Percentiles rank a stretch among this genome's conserved stretches.
Conservation (phyloP, 1,284 basidiomycete species). For the Tranzscheliella williamsii region DNA sequence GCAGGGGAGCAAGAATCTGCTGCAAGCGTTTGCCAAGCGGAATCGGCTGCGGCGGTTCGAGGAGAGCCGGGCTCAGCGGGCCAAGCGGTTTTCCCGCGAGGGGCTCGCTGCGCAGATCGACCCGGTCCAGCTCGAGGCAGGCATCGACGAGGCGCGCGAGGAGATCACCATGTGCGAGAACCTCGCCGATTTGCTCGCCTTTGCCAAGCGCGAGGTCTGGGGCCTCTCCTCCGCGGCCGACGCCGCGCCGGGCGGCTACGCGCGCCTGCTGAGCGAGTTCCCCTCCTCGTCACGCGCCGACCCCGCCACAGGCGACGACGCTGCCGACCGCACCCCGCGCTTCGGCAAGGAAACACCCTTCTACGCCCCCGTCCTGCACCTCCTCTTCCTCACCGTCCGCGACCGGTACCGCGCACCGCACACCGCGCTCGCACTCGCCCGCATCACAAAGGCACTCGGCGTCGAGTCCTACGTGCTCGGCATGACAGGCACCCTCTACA, state of each 20-base stretch:
- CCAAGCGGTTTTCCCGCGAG: constrained; percentile 16
- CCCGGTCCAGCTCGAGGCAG: constrained; percentile 25
- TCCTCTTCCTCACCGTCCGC: constrained; percentile 46
- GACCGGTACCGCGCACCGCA: constrained; percentile 45
- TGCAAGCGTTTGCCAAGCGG: constrained; percentile 25
- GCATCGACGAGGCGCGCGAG: constrained; percentile 39
- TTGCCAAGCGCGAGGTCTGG: constrained; percentile 36
- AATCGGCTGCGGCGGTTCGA: constrained; percentile 19
- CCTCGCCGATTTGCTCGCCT: constrained; percentile 22
- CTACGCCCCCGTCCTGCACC: constrained; percentile 50
- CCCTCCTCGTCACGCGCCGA: not conserved
- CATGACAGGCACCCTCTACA: constrained; percentile 47
- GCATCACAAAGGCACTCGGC: constrained; percentile 33
- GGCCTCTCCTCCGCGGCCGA: constrained; percentile 10
- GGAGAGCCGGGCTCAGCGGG: constrained; percentile 6
- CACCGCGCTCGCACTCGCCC: constrained; percentile 36
- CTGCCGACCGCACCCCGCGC: constrained; percentile 1
- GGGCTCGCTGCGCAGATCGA: constrained; percentile 27
- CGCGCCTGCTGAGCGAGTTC: not conserved
- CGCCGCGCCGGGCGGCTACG: not conserved
- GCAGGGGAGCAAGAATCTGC: constrained; percentile 5
- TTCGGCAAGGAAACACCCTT: constrained; percentile 47
- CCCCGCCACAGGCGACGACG: not conserved
- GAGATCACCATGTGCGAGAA: constrained; percentile 34
- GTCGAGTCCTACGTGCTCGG: constrained; percentile 50